Evolutionary conservation across 2,329 filamentous ascomycete species (phyloP).

Genomic region (Colletotrichum godetiae): DNA sequence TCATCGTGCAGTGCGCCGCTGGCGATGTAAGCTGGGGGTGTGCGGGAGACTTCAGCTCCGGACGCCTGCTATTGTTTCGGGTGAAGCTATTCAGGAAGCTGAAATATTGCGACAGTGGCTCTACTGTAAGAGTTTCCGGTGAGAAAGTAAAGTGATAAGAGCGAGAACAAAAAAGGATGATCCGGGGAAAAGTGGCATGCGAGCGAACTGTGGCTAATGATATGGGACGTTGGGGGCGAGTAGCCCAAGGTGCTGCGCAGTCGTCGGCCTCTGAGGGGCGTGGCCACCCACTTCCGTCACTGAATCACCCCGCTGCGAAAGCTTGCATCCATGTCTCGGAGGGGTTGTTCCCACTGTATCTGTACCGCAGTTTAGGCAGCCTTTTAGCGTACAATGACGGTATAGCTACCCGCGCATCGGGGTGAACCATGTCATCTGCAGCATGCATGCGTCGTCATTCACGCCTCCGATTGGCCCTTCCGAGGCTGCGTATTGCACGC

Average conservation of each 20-base stretch:
- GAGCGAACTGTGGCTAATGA: slow-evolving; percentile 32
- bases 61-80: slow-evolving; percentile 11
- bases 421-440: slow-evolving; percentile 34
- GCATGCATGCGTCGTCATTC: slow-evolving; percentile 36
- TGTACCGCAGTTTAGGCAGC: slow-evolving; percentile 19
- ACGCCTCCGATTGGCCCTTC: slow-evolving; percentile 1
- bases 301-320: slow-evolving; percentile 27
- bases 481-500: slow-evolving; percentile 29
- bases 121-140: slow-evolving; percentile 2
- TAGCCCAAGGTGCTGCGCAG: neutral
- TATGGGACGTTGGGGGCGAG: slow-evolving; percentile 20
- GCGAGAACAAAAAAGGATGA: neutral
- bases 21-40: slow-evolving; percentile 22
- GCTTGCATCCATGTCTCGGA: slow-evolving; percentile 33
- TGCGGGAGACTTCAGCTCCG: slow-evolving; percentile 1
- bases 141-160: neutral
- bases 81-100: slow-evolving; percentile 13
- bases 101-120: slow-evolving; percentile 1
- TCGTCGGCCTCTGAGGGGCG: slow-evolving; percentile 7
- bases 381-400: slow-evolving; percentile 13
- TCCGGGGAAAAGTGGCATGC: slow-evolving; percentile 15
- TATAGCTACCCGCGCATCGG: slow-evolving; percentile 26
- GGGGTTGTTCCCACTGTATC: slow-evolving; percentile 31
- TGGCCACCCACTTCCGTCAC: slow-evolving; percentile 18
- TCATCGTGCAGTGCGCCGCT: slow-evolving; percentile 26